Evolutionary conservation across 768 basidiomycete species (phyloP), one percentile per base, ranked within the genome.

Genomic region (Suillus bovinus): DNA sequence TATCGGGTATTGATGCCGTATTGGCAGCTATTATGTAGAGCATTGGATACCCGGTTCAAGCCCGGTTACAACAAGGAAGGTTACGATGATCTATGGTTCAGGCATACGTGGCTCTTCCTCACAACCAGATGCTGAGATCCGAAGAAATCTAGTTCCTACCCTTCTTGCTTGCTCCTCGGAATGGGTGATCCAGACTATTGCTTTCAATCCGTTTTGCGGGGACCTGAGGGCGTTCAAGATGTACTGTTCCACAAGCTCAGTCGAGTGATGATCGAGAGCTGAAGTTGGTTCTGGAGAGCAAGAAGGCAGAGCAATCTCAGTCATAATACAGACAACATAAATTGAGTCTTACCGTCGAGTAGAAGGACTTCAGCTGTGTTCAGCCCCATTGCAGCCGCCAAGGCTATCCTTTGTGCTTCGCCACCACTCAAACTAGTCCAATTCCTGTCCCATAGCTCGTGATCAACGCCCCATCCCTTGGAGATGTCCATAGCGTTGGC

Each of bases 141-240:
- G 79, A 27, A 90, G 71, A 67, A 87, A 89, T 63, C 90, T 78
- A 2, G 85, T 91, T 16, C 91, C 93, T 42, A 90, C 84, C 59
- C 91, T 80, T 65, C 82, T 76, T 5, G 86, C 90, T 72, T 94
- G 93, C 64, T 93, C 89, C 3, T 86, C 85, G 0, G 90, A 91
- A 72, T 94, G 93, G 0, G 94, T 95, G 63, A 95, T 92, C 93
- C 93, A 95, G 4, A 95, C 71, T 44, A 93, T 75, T 0, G 92
- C 89, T 70, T 91, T 90, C 58, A 92, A 74, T 38, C 77, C 75
- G 24, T 82, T 78, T 42, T 82, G 75, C 10, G 74, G 60, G 1
- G 80, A 78, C 44, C 72, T 81, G 39, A 94, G 71, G 60, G 87
- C 81, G 9, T 79, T 70, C 5, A 81, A 62, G 16, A 96, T 75